Evolutionary conservation across 2,329 filamentous ascomycete genomes (phyloP), one percentile per base, ranked within the genome.

Genomic region (Ramularia collo-cygni): DNA sequence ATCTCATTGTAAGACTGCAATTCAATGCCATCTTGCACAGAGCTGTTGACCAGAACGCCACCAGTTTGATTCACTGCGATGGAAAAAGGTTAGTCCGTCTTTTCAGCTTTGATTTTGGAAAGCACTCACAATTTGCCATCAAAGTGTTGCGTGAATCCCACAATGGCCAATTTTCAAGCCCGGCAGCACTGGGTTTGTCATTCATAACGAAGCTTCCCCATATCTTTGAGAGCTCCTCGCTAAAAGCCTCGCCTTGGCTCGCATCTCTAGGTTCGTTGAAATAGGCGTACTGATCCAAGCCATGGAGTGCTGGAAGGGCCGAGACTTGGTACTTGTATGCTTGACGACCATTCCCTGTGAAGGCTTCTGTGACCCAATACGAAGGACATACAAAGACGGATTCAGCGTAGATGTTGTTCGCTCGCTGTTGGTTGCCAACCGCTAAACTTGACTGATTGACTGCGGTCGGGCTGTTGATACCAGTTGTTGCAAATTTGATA

Each of bases 281-380:
- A 38, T 68, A 64, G 0, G 60, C 64, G 0, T 32, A 56, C 45
- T 8, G 15, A 2, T 36, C 34, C 12, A 29, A 13, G 16, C 57
- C 62, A 53, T 72, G 69, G 6, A 42, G 51, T 2, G 63, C 63
- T 8, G 63, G 63, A 0, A 64, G 59, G 19, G 70, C 63, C 4
- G 66, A 69, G 52, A 66, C 74, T 47, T 75, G 71, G 48, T 73
- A 74, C 29, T 68, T 68, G 60, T 65, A 74, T 3, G 63, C 60
- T 19, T 61, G 44, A 2, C 59, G 56, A 10, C 40, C 51, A 28
- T 44, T 47, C 8, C 46, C 32, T 13, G 37, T 61, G 43, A 66
- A 77, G 3, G 70, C 71, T 26, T 69, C 62, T 2, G 69, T 67
- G 40, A 77, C 58, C 74, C 73, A 77, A 55, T 77, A 76, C 0